These are phyloP conservation scores for Stachybotrys echinatus DNA, from an alignment of 2,329 filamentous ascomycete species.

Conservation along the genomic window DNA sequence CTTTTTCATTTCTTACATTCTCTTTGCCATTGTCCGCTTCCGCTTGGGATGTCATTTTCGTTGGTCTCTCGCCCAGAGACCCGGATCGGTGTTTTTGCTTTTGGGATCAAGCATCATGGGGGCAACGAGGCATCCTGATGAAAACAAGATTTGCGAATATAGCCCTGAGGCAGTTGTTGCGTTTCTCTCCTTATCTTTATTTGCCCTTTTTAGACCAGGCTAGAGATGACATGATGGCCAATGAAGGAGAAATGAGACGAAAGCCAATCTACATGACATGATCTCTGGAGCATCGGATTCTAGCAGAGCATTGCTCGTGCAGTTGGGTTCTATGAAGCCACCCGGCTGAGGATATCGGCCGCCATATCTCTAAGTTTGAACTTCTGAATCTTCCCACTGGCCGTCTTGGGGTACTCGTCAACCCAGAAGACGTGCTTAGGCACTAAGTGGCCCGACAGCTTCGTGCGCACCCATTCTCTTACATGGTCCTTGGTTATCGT, in stretches of 20 bases:
- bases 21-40: slow-evolving; percentile 1
- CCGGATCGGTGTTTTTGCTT: not conserved
- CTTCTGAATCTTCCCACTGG: slow-evolving; percentile 96
- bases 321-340: not conserved
- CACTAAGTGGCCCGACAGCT: slow-evolving; percentile 69
- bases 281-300: too few species aligned
- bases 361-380: slow-evolving; percentile 73
- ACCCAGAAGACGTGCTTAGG: slow-evolving; percentile 90
- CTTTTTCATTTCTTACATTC: slow-evolving; percentile 6
- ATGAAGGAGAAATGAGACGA: too few species aligned
- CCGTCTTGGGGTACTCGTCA: slow-evolving; percentile 84
- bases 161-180: not conserved
- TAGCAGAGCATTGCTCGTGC: too few species aligned
- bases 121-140: not conserved
- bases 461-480: slow-evolving; percentile 64
- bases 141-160: not conserved
- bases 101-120: not conserved
- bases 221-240: not conserved
- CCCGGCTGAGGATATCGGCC: slow-evolving; percentile 22
- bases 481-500: slow-evolving; percentile 54
- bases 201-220: not conserved
- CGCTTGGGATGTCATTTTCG: not conserved
- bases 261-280: too few species aligned
- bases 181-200: too few species aligned
- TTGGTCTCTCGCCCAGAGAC: not conserved